Base-by-base conservation (phyloP, 2,329 filamentous ascomycete species). In the Beauveria sp. region DNA sequence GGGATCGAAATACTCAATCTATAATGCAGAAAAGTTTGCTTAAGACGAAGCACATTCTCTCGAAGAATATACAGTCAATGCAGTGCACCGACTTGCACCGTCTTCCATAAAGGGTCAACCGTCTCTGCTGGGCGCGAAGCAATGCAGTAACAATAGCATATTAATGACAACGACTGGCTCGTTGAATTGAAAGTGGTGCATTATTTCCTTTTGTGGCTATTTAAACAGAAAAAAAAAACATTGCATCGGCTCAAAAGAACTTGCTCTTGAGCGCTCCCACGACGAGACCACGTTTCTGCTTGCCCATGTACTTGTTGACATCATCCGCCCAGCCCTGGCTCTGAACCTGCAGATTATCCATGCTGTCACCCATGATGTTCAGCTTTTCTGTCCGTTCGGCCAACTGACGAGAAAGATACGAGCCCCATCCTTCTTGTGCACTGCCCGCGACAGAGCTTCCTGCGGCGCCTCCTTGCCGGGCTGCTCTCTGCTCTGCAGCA, bases 321-420 rank as follows among this genome's bases (percentile, higher is more conserved):
- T 96, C 92, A 37, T 92, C 85, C 16, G 91, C 88, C 86, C 91
- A 97, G 20, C 86, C 89, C 60, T 85, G 85, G 70, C 90, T 96
- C 66, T 88, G 88, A 68, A 91, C 83, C 69, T 93, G 88, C 63
- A 97, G 75, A 64, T 84, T 86, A 64, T 96, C 89, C 85, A 97
- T 92, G 53, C 80, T 87, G 68, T 97, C 93, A 2, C 88, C 89
- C 74, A 93, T 87, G 5, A 96, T 78, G 50, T 87, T 89, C 62
- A 99, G 77, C 69, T 88, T 91, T 76, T 97, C 91, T 0, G 94
- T 96, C 55, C 94, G 79, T 75, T 97, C 92, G 67, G 96, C 92
- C 51, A 99, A 75, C 72, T 96, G 91, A 41, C 92, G 82, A 10
- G 89, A 87, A 74, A 97, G 86, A 70, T 96, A 97, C 48, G 91